Evolutionary conservation across 805 yeast species (phyloP).

Genomic region (Debaryomyces prosopidis): DNA sequence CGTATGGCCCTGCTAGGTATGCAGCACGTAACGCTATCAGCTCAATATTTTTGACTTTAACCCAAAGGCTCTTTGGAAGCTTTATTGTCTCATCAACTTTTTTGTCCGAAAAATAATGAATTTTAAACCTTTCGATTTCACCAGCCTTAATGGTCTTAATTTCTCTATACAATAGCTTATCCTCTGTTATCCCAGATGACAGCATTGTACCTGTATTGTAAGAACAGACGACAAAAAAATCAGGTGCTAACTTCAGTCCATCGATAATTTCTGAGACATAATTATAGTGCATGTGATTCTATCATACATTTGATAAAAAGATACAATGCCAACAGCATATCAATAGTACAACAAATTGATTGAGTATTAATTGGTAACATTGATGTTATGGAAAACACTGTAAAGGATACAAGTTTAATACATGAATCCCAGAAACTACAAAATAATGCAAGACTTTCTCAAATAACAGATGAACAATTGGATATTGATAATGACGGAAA

Average conservation of each 20-base stretch:
- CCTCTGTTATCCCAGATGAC: constrained; percentile 5
- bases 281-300: not conserved
- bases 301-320: not conserved
- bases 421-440: no score
- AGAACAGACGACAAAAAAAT: no score
- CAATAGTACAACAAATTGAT: no score
- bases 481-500: no score
- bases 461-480: no score
- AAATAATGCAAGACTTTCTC: no score
- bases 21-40: constrained; percentile 76
- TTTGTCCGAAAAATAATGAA: constrained; percentile 46
- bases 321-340: no score
- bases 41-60: constrained; percentile 71
- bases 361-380: no score
- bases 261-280: not conserved
- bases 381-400: no score
- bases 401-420: no score
- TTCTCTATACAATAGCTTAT: constrained; percentile 34
- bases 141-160: constrained; percentile 54
- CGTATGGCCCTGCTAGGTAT: constrained; percentile 85
- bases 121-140: constrained; percentile 54
- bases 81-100: constrained; percentile 2
- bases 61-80: constrained; percentile 36
- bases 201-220: not conserved
- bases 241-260: not conserved